Conservation (phyloP, 306 rosid genomes). For the Neltuma alba region DNA sequence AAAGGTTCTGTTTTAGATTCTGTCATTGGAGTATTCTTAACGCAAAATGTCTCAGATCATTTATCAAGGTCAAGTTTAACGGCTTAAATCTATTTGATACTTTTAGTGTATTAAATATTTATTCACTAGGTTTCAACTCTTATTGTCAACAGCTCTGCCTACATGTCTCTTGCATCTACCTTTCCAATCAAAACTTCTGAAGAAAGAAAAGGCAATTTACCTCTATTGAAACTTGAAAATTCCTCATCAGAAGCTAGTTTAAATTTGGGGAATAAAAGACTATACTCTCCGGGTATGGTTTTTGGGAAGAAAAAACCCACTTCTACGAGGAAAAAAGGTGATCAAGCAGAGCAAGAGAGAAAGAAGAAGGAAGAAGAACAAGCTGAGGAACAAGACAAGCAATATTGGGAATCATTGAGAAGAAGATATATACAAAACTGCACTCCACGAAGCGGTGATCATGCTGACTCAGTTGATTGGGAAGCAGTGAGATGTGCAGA, state of each 20-base stretch:
- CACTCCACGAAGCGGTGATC: slow-evolving; percentile 25
- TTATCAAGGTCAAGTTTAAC: slow-evolving; percentile 54
- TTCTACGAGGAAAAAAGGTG: not conserved
- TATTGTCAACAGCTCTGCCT: slow-evolving; percentile 57
- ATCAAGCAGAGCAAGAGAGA: slow-evolving; percentile 12
- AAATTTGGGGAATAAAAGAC: not conserved
- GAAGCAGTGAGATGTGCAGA: slow-evolving; percentile 60
- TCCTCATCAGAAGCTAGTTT: not conserved
- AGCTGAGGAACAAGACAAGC: slow-evolving; percentile 13
- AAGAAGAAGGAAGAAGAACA: not conserved
- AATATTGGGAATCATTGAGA: slow-evolving; percentile 55
- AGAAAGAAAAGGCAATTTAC: not conserved
- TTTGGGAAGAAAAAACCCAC: not conserved
- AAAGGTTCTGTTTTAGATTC: slow-evolving; percentile 65
- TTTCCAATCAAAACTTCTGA: slow-evolving; percentile 42
- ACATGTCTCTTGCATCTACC: slow-evolving; percentile 57
- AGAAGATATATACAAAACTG: not conserved
- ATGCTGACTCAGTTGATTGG: slow-evolving; percentile 64
- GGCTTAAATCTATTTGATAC: not conserved
- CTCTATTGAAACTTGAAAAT: not conserved
- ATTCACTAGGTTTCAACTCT: not conserved
- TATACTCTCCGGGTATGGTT: not conserved
- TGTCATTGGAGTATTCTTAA: slow-evolving; percentile 53
- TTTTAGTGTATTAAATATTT: not conserved
- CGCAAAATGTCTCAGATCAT: slow-evolving; percentile 58